These are phyloP conservation scores for Lecanicillium sp. DNA, from an alignment of 2,329 filamentous ascomycete species.

Conservation along the genomic window DNA sequence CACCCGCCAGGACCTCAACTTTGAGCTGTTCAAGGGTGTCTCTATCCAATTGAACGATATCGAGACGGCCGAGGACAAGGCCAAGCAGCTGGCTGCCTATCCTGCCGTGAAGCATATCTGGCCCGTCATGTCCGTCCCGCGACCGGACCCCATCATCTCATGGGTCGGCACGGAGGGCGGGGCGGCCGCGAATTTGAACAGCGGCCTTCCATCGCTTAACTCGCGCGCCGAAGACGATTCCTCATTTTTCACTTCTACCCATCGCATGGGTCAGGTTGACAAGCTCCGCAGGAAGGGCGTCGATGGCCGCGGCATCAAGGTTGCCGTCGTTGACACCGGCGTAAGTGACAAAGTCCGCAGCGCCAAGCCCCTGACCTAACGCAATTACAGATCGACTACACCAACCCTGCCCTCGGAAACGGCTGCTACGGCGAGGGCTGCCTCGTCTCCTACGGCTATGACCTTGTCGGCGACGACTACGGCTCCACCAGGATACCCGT, in stretches of 20 bases:
- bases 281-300: slow-evolving; percentile 43
- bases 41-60: slow-evolving; percentile 47
- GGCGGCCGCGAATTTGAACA: slow-evolving; percentile 1
- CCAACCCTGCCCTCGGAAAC: slow-evolving; percentile 52
- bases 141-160: slow-evolving; percentile 37
- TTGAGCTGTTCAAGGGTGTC: slow-evolving; percentile 47
- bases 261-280: slow-evolving; percentile 52
- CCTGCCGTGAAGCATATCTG: slow-evolving; percentile 43
- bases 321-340: slow-evolving; percentile 49
- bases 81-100: slow-evolving; percentile 34
- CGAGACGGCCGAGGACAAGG: slow-evolving; percentile 37
- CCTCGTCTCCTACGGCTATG: slow-evolving; percentile 51
- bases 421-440: slow-evolving; percentile 57
- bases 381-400: slow-evolving; percentile 48
- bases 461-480: slow-evolving; percentile 48
- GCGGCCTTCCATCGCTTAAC: neutral
- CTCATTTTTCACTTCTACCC: slow-evolving; percentile 40
- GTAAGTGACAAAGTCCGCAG: too few species aligned
- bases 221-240: slow-evolving; percentile 17
- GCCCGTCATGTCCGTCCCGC: slow-evolving; percentile 40
- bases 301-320: slow-evolving; percentile 45
- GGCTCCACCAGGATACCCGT: slow-evolving; percentile 26
- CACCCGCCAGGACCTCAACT: slow-evolving; percentile 43
- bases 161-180: slow-evolving; percentile 32
- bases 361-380: too few species aligned